A percentile compares a stretch with the other conserved stretches of the same genome.
These are phyloP conservation scores for Ascocoryne sarcoides DNA, from an alignment of 2,329 filamentous ascomycete genomes.

Conservation along the genomic window DNA sequence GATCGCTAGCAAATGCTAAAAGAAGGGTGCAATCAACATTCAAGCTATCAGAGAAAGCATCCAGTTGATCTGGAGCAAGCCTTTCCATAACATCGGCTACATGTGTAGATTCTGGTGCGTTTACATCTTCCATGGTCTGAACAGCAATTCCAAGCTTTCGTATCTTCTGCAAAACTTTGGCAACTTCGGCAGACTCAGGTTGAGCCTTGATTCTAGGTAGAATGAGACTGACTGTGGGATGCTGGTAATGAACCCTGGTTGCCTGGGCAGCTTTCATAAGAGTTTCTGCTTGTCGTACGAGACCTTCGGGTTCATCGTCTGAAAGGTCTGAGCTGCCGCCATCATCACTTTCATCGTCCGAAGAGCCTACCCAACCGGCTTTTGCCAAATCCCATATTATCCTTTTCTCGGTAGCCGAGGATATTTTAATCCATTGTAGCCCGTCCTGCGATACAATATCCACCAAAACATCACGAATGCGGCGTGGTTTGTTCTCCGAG, in stretches of 20 bases:
- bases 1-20: constrained; percentile 58
- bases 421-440: constrained; percentile 59
- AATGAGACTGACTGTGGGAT: constrained; percentile 51
- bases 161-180: constrained; percentile 46
- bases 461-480: constrained; percentile 32
- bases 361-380: constrained; percentile 49
- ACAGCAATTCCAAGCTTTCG: constrained; percentile 35
- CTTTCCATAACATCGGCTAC: constrained; percentile 16
- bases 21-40: constrained; percentile 58
- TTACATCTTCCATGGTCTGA: constrained; percentile 24
- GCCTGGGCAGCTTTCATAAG: constrained; percentile 48
- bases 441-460: constrained; percentile 58
- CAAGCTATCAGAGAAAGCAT: constrained; percentile 34
- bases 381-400: constrained; percentile 62
- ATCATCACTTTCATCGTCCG: constrained; percentile 33
- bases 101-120: constrained; percentile 10
- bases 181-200: constrained; percentile 42
- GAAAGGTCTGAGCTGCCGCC: constrained; percentile 20
- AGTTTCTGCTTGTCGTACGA: constrained; percentile 51
- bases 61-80: constrained; percentile 33
- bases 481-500: constrained; percentile 31
- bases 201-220: constrained; percentile 47
- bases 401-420: constrained; percentile 53
- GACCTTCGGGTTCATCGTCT: constrained; percentile 39
- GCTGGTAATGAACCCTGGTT: constrained; percentile 48